phyloP scores from a whole-genome alignment of 139 green algal species.

The Coelastrella sp. region DNA sequence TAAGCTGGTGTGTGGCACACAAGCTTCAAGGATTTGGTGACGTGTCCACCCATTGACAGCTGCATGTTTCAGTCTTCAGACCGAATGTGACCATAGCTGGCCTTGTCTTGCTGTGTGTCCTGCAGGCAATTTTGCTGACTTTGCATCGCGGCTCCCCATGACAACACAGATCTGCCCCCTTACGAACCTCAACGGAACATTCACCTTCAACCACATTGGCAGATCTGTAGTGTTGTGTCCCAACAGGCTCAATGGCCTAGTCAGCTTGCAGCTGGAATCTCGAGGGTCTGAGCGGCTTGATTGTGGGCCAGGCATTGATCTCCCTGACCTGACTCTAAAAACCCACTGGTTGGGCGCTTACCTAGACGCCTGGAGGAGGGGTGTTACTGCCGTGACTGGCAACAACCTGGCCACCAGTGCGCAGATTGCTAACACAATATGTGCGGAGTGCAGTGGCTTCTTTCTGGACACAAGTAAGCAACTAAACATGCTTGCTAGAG shows the following conservation, averaged over 20 bases:
- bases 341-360: constrained; percentile 33
- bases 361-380: constrained; percentile 22
- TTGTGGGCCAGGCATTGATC: background rate
- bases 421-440: background rate
- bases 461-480: background rate
- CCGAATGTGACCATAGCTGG: background rate
- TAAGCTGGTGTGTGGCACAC: background rate
- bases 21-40: too few relatives aligned
- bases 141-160: constrained; percentile 18
- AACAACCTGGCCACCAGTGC: background rate
- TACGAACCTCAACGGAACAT: background rate
- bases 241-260: background rate
- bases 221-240: background rate
- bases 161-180: background rate
- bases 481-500: constrained; percentile 15
- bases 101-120: background rate
- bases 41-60: background rate
- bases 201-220: constrained; percentile 28
- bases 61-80: background rate
- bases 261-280: background rate
- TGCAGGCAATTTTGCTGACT: constrained; percentile 38
- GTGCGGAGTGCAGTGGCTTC: background rate
- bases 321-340: constrained; percentile 10
- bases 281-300: constrained; percentile 7
- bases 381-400: background rate